Conservation (phyloP, 2,329 filamentous ascomycete genomes). For the Aspergillus piperis region DNA sequence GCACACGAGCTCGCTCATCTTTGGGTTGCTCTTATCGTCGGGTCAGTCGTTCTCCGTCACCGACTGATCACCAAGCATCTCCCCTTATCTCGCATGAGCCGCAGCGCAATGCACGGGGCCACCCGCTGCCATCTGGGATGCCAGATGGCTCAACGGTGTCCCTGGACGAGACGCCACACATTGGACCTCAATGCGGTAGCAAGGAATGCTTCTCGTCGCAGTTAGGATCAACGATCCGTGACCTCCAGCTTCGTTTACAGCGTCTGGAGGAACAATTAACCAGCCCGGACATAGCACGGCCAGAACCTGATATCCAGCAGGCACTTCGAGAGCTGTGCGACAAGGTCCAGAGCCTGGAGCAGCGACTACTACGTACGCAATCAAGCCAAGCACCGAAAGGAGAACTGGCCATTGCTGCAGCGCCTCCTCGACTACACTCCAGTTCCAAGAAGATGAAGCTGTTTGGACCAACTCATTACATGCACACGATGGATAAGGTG, state of each 20-base stretch:
- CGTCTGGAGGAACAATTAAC: constrained; percentile 6
- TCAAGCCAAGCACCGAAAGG: neutral
- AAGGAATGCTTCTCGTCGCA: neutral
- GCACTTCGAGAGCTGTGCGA: constrained; percentile 10
- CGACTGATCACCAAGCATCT: constrained; percentile 6
- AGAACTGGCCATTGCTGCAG: constrained; percentile 1
- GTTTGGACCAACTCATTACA: constrained; percentile 18
- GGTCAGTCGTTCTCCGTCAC: neutral
- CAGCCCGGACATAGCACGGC: neutral
- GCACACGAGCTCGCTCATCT: constrained; percentile 23
- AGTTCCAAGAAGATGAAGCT: constrained; percentile 17
- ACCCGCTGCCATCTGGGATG: neutral
- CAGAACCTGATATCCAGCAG: neutral
- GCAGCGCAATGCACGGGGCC: neutral
- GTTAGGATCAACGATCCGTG: neutral
- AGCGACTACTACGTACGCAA: constrained; percentile 3
- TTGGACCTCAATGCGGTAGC: neutral
- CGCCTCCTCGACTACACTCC: constrained; percentile 11
- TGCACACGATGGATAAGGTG: constrained; percentile 17
- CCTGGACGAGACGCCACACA: neutral
- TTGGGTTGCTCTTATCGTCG: constrained; percentile 29
- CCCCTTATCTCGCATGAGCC: constrained; percentile 6
- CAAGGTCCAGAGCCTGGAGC: constrained; percentile 10
- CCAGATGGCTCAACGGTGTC: neutral
- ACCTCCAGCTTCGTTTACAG: constrained; percentile 11